These are phyloP conservation scores for Fraxinus sp. DNA, from an alignment of 305 asterid genomes.

Conservation along the genomic window DNA sequence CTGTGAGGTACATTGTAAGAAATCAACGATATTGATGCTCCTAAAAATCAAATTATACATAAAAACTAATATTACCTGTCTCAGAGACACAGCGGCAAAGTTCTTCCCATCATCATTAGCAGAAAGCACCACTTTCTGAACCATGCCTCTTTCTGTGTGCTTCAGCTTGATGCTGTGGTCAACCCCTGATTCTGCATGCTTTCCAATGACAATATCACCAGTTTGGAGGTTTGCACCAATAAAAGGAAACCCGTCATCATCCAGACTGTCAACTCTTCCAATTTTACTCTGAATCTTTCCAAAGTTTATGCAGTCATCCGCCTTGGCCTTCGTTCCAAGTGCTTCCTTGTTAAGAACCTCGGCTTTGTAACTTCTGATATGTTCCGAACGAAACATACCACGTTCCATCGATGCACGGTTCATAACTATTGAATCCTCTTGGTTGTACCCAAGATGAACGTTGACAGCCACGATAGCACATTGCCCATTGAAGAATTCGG, in stretches of 20 bases:
- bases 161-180: conserved; percentile 87
- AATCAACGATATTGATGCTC: conserved; percentile 12
- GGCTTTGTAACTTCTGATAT: conserved; percentile 75
- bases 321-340: conserved; percentile 43
- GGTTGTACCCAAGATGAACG: conserved; percentile 92
- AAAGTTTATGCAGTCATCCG: conserved; percentile 60
- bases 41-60: background rate
- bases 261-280: conserved; percentile 86
- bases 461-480: conserved; percentile 94
- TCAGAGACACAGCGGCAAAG: conserved; percentile 75
- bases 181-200: conserved; percentile 70
- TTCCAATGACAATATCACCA: conserved; percentile 86
- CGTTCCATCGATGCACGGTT: conserved; percentile 91
- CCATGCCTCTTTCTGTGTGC: conserved; percentile 96
- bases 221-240: conserved; percentile 85
- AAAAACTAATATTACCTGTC: conserved; percentile 60
- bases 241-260: conserved; percentile 91
- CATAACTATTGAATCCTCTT: conserved; percentile 95
- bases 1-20: background rate
- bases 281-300: conserved; percentile 82
- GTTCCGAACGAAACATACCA: conserved; percentile 94
- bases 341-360: conserved; percentile 67
- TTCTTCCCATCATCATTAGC: conserved; percentile 87
- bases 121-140: conserved; percentile 80
- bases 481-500: conserved; percentile 87